Percentiles rank a stretch among this genome's conserved stretches.
These are phyloP conservation scores for Knoxdaviesia proteae DNA, from an alignment of 2,329 filamentous ascomycete genomes.

Conservation along the genomic window DNA sequence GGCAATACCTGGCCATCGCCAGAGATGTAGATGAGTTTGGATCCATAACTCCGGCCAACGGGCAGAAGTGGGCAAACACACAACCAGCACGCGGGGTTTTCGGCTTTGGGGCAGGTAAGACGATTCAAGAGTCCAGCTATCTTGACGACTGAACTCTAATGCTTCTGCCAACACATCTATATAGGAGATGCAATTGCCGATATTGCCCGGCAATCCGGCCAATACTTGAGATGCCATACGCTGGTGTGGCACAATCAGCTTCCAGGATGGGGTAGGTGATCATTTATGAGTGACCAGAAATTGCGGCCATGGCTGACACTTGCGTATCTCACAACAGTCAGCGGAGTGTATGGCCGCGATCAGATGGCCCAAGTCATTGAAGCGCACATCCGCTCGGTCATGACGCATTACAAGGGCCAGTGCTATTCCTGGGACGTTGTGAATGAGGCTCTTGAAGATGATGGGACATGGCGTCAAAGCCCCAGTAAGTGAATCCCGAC, in stretches of 20 bases:
- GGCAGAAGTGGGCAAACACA: constrained; percentile 37
- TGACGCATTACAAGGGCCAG: constrained; percentile 34
- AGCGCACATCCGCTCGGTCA: constrained; percentile 38
- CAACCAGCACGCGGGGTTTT: constrained; percentile 37
- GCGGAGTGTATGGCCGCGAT: constrained; percentile 1
- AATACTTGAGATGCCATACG: constrained; percentile 38
- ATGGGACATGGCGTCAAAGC: constrained; percentile 27
- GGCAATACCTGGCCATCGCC: constrained; percentile 26
- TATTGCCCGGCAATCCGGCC: constrained; percentile 15
- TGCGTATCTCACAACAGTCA: constrained; percentile 24
- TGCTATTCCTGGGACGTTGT: constrained; percentile 46
- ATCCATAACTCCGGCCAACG: constrained; percentile 40
- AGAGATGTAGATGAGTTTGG: constrained; percentile 35
- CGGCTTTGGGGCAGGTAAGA: constrained; percentile 36
- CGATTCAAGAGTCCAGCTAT: constrained; percentile 18
- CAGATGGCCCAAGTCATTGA: constrained; percentile 24
- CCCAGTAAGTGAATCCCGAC: constrained; percentile 7
- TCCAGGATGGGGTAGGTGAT: constrained; percentile 6
- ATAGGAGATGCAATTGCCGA: constrained; percentile 26
- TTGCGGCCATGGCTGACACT: constrained; percentile 6
- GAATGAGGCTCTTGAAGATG: constrained; percentile 40
- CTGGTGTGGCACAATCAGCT: constrained; percentile 28
- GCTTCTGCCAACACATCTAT: too few relatives aligned
- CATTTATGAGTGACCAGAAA: too few relatives aligned
- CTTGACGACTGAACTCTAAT: too few relatives aligned